A percentile compares a stretch with the other conserved stretches of the same genome.
Conservation (phyloP, 106 monocot genomes). For the Ottelia alismoides region DNA sequence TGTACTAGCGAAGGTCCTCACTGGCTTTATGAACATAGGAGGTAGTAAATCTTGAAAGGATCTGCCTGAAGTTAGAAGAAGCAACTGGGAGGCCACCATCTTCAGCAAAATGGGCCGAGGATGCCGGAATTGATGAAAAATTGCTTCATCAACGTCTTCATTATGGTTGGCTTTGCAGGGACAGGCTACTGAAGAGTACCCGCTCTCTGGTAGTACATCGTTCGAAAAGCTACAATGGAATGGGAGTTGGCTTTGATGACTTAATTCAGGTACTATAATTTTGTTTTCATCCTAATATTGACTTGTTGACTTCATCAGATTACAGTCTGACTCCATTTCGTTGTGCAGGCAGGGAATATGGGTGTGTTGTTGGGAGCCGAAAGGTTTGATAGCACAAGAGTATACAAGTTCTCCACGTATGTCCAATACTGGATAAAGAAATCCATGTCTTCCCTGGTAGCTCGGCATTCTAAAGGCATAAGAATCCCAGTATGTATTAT, state of each 20-base stretch:
- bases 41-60: constrained; percentile 33
- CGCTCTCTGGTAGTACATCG: constrained; percentile 41
- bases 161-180: constrained; percentile 58
- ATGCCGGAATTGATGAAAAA: constrained; percentile 40
- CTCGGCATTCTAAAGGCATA: constrained; percentile 39
- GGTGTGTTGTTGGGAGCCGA: constrained; percentile 78
- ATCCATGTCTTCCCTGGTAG: constrained; percentile 40
- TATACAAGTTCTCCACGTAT: constrained; percentile 60
- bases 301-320: too few species aligned
- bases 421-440: constrained; percentile 74
- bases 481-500: constrained; percentile 46
- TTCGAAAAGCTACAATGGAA: constrained; percentile 49
- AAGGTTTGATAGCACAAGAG: constrained; percentile 58
- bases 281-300: too few species aligned
- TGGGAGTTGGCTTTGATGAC: constrained; percentile 81
- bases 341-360: constrained; percentile 58
- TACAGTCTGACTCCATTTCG: too few species aligned
- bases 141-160: constrained; percentile 31
- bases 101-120: constrained; percentile 49
- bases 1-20: too few species aligned
- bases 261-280: constrained; percentile 58
- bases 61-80: constrained; percentile 27
- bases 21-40: too few species aligned
- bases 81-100: constrained; percentile 28
- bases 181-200: constrained; percentile 47